Evolutionary conservation across 192 early-diverging fungal genomes (phyloP), one percentile per base, ranked within the genome.

Genomic region (Mortierella alpina): DNA sequence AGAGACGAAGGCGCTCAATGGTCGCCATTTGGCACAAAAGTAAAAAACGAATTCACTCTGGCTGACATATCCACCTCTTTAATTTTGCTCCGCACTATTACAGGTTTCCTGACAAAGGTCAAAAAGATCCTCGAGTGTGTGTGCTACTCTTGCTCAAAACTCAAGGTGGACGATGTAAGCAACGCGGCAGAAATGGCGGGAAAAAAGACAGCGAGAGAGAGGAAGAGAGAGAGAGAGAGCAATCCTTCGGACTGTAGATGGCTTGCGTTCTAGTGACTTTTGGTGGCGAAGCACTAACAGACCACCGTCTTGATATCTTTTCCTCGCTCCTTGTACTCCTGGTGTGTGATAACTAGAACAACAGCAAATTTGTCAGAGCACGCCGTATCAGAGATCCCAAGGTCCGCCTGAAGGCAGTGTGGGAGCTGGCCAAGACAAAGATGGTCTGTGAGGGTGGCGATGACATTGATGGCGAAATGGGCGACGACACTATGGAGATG

Each of bases 61-160:
- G 17, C 50, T 51, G 50, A 51, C 11, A 51, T 15, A 51, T n/a
- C 17, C 11, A 51, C 50, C 11, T 51, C 50, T 51, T 51, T 11
- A 1, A 15, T 51, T 51, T 51, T 51, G 31, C 31, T 31, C 31
- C 31, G 31, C 31, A 51, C 50, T 51, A 17, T 51, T 51, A 51
- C 80, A 94, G 94, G 96, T 68, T 97, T 96, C 86, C 87, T 99
- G 42, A 87, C 86, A 58, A 96, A 95, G 85, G 91, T 98, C 69
- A 99, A 99, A 84, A 98, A 98, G 87, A 92, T 97, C 57, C 90
- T 99, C 17, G 97, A 98, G 87, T 96, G 96, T 82, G 93, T 99
- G 58, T 99, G 98, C 85, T 93, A 92, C 80, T 86, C 91, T 60
- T 99, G 98, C 84, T 94, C 94, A 48, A 97, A 96, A 72, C 90